A percentile compares a stretch with the other conserved stretches of the same genome.
phyloP scores from a whole-genome alignment of 164 flowering plant species.

The Brasenia schreberi region DNA sequence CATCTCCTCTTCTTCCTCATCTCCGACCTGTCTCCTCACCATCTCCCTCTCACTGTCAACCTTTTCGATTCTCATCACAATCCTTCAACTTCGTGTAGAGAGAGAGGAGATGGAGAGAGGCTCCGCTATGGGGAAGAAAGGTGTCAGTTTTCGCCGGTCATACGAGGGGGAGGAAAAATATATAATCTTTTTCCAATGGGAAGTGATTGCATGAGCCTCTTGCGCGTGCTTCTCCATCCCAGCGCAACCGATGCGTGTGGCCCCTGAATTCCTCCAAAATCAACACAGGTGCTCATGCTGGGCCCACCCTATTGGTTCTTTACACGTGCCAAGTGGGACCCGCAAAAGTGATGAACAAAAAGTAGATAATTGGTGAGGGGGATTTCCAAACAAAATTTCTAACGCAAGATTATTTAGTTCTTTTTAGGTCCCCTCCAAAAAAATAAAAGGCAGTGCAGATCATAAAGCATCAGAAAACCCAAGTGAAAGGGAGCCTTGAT shows the following conservation, averaged over 20 bases:
- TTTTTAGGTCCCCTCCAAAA: no score
- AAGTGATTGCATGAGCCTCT: neutral
- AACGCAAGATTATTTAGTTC: no score
- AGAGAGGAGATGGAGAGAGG: neutral
- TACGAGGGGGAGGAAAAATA: neutral
- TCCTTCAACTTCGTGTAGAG: neutral
- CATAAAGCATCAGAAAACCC: no score
- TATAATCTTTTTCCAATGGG: neutral
- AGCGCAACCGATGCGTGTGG: neutral
- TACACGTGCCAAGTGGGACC: no score
- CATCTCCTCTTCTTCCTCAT: conserved; percentile 4
- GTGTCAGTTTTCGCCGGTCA: neutral
- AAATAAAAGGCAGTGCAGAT: no score
- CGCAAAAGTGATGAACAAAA: no score
- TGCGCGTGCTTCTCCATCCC: neutral
- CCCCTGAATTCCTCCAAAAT: no score
- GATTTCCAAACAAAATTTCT: no score
- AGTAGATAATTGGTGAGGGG: no score
- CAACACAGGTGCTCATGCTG: neutral
- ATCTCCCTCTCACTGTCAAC: conserved; percentile 9
- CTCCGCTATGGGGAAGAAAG: neutral
- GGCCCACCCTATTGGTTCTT: neutral
- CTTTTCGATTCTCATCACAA: neutral
- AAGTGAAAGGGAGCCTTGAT: no score
- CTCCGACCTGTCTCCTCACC: conserved; percentile 4